These are phyloP conservation scores for Diaporthe aspalathi DNA, from an alignment of 2,329 filamentous ascomycete species.

Conservation along the genomic window DNA sequence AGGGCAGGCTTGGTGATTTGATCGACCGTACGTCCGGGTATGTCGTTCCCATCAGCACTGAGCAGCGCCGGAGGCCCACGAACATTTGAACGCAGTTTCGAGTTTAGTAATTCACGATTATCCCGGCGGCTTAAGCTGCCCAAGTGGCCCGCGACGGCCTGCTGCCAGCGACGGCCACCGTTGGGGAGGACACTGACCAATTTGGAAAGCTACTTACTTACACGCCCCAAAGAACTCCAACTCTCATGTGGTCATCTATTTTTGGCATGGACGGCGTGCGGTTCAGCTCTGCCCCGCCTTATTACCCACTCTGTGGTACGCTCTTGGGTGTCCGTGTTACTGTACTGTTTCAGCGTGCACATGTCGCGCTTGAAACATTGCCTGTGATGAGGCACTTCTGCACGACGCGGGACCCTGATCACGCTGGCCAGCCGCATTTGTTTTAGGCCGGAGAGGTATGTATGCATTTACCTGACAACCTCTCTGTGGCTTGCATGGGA, in stretches of 20 bases:
- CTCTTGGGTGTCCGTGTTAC: conserved; percentile 2
- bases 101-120: background rate
- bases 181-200: too few relatives aligned
- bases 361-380: conserved; percentile 25
- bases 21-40: background rate
- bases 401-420: background rate
- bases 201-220: background rate
- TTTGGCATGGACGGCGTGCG: background rate
- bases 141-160: background rate
- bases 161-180: background rate
- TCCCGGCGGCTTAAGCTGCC: background rate
- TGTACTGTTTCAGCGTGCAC: conserved; percentile 14
- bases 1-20: background rate
- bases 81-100: background rate
- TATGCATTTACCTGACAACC: background rate
- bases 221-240: too few relatives aligned
- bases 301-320: background rate
- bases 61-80: background rate
- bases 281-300: background rate
- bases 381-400: background rate
- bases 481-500: background rate
- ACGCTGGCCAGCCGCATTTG: background rate
- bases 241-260: background rate
- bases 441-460: background rate
- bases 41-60: background rate